These are phyloP conservation scores for Pseudogymnoascus sp. DNA, from an alignment of 2,329 filamentous ascomycete species.

Conservation along the genomic window DNA sequence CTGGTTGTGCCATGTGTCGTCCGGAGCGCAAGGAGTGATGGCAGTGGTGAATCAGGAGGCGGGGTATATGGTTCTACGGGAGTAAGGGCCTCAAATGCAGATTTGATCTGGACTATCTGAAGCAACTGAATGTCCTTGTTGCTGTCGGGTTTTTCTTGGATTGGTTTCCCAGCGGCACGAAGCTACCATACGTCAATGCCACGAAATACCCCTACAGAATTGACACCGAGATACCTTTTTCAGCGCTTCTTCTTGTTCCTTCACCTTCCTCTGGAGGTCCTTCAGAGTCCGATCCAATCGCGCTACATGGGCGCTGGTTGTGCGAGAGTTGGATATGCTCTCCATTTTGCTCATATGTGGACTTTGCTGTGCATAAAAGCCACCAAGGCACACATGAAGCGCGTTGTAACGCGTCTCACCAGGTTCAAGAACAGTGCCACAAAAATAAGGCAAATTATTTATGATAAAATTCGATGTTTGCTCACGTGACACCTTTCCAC, in stretches of 20 bases:
- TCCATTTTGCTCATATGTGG: constrained; percentile 12
- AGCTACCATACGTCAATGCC: constrained; percentile 21
- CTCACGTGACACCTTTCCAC: not conserved
- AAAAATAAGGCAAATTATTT: not conserved
- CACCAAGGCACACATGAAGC: not conserved
- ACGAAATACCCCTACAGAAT: not conserved
- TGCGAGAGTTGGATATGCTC: constrained; percentile 22
- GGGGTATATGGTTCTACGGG: constrained; percentile 60
- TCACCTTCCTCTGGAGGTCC: constrained; percentile 54
- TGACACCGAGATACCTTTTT: constrained; percentile 33
- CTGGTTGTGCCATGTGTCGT: constrained; percentile 57
- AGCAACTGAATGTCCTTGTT: constrained; percentile 31
- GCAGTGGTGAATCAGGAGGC: constrained; percentile 58
- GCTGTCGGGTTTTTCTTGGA: constrained; percentile 22
- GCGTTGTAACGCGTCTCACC: not conserved
- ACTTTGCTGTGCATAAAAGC: not conserved
- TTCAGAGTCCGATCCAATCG: constrained; percentile 61
- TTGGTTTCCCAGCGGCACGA: constrained; percentile 19
- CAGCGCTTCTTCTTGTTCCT: constrained; percentile 46
- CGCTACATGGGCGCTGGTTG: constrained; percentile 38
- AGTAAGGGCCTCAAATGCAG: constrained; percentile 59
- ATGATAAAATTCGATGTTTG: not conserved
- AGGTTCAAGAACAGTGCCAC: not conserved
- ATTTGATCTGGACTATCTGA: constrained; percentile 49
- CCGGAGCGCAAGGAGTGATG: constrained; percentile 64